These are phyloP conservation scores for Lactarius psammicola DNA, from an alignment of 768 basidiomycete genomes.

Conservation along the genomic window DNA sequence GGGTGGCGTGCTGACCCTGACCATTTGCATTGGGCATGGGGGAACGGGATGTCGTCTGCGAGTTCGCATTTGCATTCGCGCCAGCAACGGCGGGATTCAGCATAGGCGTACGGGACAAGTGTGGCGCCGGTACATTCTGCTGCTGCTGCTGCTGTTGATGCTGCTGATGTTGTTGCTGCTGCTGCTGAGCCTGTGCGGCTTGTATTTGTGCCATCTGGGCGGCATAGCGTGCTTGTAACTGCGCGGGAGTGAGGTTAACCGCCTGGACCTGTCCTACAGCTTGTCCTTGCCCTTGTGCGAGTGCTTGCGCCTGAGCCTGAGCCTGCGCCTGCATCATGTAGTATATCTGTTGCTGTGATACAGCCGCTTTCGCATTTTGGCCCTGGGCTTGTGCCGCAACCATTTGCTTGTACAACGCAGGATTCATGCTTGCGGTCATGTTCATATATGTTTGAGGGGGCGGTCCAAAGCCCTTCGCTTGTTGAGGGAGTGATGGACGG, in stretches of 20 bases:
- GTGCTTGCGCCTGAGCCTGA: conserved; percentile 28
- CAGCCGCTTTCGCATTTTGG: conserved; percentile 18
- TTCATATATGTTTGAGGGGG: conserved; percentile 1
- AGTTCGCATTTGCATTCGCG: conserved; percentile 20
- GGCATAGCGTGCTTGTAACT: conserved; percentile 20
- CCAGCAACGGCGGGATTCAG: conserved; percentile 4
- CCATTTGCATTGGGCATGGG: conserved; percentile 24
- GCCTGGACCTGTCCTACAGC: conserved; percentile 16
- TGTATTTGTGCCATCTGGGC: conserved; percentile 11
- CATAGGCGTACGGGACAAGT: conserved; percentile 30
- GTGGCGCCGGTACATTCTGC: conserved; percentile 29
- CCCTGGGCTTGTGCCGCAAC: conserved; percentile 18
- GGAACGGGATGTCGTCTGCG: conserved; percentile 21
- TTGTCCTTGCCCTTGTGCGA: conserved; percentile 25
- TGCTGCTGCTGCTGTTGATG: conserved; percentile 31
- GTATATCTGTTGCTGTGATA: background rate
- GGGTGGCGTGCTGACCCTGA: conserved; percentile 29
- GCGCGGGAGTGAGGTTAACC: background rate
- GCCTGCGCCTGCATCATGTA: conserved; percentile 22
- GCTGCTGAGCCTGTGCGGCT: conserved; percentile 30
- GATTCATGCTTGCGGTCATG: conserved; percentile 4
- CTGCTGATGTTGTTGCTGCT: conserved; percentile 31
- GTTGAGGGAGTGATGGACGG: conserved; percentile 8
- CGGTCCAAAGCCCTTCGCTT: conserved; percentile 6
- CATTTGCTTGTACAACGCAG: conserved; percentile 5